A percentile compares a stretch with the other conserved stretches of the same genome.
phyloP scores from a whole-genome alignment of 2,329 filamentous ascomycete species.

The Rasamsonia emersonii region DNA sequence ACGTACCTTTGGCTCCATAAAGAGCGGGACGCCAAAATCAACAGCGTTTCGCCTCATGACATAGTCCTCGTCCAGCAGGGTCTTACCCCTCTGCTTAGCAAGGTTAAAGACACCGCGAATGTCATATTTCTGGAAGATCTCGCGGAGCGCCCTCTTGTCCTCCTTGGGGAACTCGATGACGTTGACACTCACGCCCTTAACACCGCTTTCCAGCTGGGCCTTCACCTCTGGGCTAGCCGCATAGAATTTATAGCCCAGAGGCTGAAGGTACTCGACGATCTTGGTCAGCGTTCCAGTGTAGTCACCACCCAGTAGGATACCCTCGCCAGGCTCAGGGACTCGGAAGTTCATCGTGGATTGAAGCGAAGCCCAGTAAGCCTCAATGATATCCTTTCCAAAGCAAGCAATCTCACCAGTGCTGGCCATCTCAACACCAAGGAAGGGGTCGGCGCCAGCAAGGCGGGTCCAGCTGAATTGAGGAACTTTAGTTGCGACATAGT shows the following conservation, averaged over 20 bases:
- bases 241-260: constrained; percentile 90
- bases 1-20: constrained; percentile 95
- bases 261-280: constrained; percentile 78
- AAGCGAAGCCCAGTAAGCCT: constrained; percentile 94
- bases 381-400: constrained; percentile 90
- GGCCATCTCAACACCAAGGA: constrained; percentile 96
- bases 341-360: constrained; percentile 99
- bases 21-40: constrained; percentile 93
- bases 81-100: constrained; percentile 73
- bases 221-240: constrained; percentile 78
- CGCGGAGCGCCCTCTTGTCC: constrained; percentile 87
- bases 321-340: constrained; percentile 86
- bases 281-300: constrained; percentile 60
- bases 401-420: constrained; percentile 97
- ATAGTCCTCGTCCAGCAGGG: constrained; percentile 84
- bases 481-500: constrained; percentile 95
- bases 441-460: constrained; percentile 91
- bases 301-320: constrained; percentile 89
- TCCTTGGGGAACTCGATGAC: constrained; percentile 95
- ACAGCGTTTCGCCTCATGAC: constrained; percentile 98
- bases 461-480: constrained; percentile 99
- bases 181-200: constrained; percentile 65
- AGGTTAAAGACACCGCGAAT: constrained; percentile 95
- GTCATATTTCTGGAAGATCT: constrained; percentile 95
- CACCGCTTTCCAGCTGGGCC: constrained; percentile 64